Percentiles rank a stretch among this genome's conserved stretches.
phyloP scores from a whole-genome alignment of 352 stramenopile genomes.

The Aphanomyces stellatus region DNA sequence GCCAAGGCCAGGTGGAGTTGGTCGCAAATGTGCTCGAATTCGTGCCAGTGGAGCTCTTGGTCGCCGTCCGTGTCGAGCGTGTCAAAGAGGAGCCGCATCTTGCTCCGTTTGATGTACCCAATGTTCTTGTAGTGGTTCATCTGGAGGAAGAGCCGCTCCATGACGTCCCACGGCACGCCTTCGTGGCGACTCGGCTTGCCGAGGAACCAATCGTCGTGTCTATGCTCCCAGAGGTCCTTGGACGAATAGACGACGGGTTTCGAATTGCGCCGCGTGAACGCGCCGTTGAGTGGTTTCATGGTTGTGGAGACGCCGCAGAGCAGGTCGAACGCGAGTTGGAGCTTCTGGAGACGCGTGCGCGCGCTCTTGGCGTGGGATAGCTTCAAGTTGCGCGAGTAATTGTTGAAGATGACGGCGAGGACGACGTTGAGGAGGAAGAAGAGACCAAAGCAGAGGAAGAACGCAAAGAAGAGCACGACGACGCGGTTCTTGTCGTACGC shows the following conservation, averaged over 20 bases:
- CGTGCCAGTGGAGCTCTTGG: constrained; percentile 9
- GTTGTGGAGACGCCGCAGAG: constrained; percentile 11
- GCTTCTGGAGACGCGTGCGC: constrained; percentile 8
- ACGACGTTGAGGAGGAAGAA: constrained; percentile 77
- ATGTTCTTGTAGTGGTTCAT: constrained; percentile 23
- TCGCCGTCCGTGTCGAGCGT: constrained; percentile 19
- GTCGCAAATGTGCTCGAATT: constrained; percentile 21
- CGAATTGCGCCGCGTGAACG: not conserved
- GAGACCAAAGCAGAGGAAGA: constrained; percentile 53
- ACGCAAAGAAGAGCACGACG: constrained; percentile 63
- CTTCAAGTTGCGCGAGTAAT: constrained; percentile 25
- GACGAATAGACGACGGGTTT: not conserved
- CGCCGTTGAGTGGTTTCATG: not conserved
- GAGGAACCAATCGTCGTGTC: constrained; percentile 19
- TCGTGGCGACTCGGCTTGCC: not conserved
- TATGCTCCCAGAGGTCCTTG: constrained; percentile 18
- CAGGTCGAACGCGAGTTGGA: constrained; percentile 16
- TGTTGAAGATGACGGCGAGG: constrained; percentile 63
- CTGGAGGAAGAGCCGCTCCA: constrained; percentile 17
- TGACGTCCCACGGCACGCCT: constrained; percentile 11
- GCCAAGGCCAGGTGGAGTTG: constrained; percentile 7
- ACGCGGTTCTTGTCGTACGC: constrained; percentile 41
- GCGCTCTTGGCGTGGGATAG: not conserved
- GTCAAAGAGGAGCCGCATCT: constrained; percentile 20
- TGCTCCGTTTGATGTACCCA: constrained; percentile 15